phyloP scores from a whole-genome alignment of 495 filamentous ascomycete species.

The Penicillium cinerascens region DNA sequence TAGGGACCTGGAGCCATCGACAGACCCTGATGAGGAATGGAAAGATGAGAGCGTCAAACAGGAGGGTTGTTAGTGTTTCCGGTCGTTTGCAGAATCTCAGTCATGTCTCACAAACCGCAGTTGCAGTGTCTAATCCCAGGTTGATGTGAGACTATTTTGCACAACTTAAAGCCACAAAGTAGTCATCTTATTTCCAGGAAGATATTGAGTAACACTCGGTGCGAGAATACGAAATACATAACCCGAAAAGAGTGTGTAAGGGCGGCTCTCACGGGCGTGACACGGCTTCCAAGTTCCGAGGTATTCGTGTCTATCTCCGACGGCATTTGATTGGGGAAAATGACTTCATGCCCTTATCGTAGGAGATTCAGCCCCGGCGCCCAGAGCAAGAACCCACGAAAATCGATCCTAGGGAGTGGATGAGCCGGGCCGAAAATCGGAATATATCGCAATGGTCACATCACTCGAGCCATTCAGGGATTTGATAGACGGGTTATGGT shows the following conservation, averaged over 20 bases:
- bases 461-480: background rate
- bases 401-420: background rate
- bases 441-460: background rate
- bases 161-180: background rate
- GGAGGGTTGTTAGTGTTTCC: background rate
- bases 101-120: background rate
- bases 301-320: slow-evolving; percentile 7
- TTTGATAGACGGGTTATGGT: slow-evolving; percentile 3
- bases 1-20: background rate
- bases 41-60: background rate
- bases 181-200: background rate
- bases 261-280: slow-evolving; percentile 2
- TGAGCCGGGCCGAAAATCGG: slow-evolving; percentile 4
- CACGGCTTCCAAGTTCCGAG: slow-evolving; percentile 21
- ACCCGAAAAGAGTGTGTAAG: background rate
- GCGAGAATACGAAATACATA: background rate
- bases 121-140: background rate
- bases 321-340: slow-evolving; percentile 19
- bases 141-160: background rate
- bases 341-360: slow-evolving; percentile 7
- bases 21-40: background rate
- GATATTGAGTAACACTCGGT: background rate
- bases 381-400: background rate
- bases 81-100: background rate
- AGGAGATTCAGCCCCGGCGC: background rate